Conservation (phyloP, 2,329 filamentous ascomycete genomes). For the Pseudogymnoascus sp. region DNA sequence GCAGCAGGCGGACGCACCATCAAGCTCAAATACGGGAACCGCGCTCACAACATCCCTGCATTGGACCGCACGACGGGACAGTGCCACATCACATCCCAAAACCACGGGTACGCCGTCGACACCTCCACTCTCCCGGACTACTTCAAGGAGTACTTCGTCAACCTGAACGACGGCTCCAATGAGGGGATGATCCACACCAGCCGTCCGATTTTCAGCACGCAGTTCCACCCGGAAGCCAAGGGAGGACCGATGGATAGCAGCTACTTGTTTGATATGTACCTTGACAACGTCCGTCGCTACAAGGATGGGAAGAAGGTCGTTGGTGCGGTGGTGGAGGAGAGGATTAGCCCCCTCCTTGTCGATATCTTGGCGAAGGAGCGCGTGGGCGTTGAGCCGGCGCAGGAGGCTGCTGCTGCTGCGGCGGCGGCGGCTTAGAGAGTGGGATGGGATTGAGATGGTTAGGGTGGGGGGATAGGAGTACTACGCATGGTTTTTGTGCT, state of each 20-base stretch:
- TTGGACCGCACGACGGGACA: conserved; percentile 90
- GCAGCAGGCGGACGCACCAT: conserved; percentile 83
- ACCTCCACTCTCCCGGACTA: conserved; percentile 72
- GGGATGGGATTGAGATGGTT: background rate
- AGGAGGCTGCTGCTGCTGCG: conserved; percentile 22
- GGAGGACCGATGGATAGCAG: conserved; percentile 92
- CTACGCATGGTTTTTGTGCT: background rate
- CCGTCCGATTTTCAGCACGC: conserved; percentile 94
- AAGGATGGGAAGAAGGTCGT: conserved; percentile 74
- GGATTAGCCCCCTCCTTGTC: conserved; percentile 78
- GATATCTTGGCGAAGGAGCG: conserved; percentile 91
- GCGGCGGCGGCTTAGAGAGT: conserved; percentile 14
- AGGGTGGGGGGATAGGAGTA: background rate
- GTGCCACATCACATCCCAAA: conserved; percentile 98
- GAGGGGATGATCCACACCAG: conserved; percentile 96
- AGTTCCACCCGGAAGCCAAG: conserved; percentile 98
- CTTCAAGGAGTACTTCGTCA: conserved; percentile 98
- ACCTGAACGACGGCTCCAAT: conserved; percentile 95
- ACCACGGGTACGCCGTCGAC: conserved; percentile 96
- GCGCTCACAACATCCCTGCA: conserved; percentile 96
- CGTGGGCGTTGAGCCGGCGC: conserved; percentile 61
- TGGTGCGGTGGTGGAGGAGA: conserved; percentile 70
- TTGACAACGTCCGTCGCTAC: conserved; percentile 82
- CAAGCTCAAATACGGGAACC: conserved; percentile 99
- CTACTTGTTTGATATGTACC: conserved; percentile 94